phyloP scores from a whole-genome alignment of 1,284 basidiomycete genomes.

The Cutaneotrichosporon cutaneum region DNA sequence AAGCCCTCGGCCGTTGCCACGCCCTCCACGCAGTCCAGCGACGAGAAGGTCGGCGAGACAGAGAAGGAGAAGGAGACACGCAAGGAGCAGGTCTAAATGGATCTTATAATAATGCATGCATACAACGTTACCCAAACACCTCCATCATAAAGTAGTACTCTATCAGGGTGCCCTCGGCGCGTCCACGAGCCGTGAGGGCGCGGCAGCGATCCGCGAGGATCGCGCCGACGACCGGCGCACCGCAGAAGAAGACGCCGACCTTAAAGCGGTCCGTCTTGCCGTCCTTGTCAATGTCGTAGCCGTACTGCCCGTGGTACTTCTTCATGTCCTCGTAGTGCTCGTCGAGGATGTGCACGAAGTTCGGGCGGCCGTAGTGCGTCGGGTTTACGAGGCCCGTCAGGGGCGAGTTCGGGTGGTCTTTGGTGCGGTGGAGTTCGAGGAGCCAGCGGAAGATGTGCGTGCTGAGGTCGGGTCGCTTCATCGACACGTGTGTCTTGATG shows the following conservation, averaged over 20 bases:
- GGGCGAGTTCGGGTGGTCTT: slow-evolving; percentile 29
- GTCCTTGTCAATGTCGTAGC: slow-evolving; percentile 18
- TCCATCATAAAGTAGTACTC: slow-evolving; percentile 38
- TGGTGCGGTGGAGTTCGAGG: slow-evolving; percentile 33
- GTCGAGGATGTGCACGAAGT: slow-evolving; percentile 36
- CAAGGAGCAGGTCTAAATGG: slow-evolving; percentile 3
- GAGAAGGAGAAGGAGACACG: background rate
- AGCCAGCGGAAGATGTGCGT: slow-evolving; percentile 38
- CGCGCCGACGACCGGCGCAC: slow-evolving; percentile 36
- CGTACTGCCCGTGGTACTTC: slow-evolving; percentile 13
- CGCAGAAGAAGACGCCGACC: slow-evolving; percentile 40
- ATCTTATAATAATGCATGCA: background rate
- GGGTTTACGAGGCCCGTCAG: slow-evolving; percentile 37
- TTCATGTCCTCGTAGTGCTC: slow-evolving; percentile 38
- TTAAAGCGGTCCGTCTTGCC: slow-evolving; percentile 28
- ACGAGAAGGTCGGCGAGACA: background rate
- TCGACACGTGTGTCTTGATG: slow-evolving; percentile 33
- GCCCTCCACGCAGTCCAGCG: too few species aligned
- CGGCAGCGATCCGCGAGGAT: slow-evolving; percentile 35
- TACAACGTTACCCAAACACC: slow-evolving; percentile 27
- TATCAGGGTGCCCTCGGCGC: slow-evolving; percentile 28
- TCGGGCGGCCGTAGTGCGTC: slow-evolving; percentile 33
- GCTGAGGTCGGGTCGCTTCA: slow-evolving; percentile 28
- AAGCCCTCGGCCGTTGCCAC: background rate
- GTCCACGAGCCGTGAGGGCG: slow-evolving; percentile 28